Evolutionary conservation across 2,329 filamentous ascomycete species (phyloP).

Genomic region (Fusarium mexicanum): DNA sequence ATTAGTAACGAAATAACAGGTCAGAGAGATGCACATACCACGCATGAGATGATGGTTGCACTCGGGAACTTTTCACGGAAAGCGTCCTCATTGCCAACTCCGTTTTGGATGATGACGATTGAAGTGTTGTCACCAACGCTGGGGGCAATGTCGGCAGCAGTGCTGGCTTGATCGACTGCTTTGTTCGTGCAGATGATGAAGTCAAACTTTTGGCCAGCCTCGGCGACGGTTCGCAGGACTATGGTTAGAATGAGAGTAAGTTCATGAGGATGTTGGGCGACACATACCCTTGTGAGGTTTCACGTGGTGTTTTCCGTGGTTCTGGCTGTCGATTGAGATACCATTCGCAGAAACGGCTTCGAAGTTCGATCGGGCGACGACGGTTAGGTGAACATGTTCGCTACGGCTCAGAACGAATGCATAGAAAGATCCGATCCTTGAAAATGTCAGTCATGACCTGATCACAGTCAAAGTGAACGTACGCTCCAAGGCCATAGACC

Average conservation of each 20-base stretch:
- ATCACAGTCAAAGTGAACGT: constrained; percentile 29
- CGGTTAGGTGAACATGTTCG: constrained; percentile 61
- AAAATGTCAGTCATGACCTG: neutral
- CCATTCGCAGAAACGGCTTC: constrained; percentile 61
- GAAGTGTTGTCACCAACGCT: constrained; percentile 55
- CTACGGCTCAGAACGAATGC: constrained; percentile 61
- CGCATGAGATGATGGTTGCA: constrained; percentile 64
- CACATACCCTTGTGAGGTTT: constrained; percentile 53
- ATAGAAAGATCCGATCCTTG: constrained; percentile 67
- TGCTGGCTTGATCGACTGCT: constrained; percentile 29
- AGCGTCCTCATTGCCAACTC: constrained; percentile 67
- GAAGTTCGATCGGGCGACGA: constrained; percentile 70
- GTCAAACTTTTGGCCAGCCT: constrained; percentile 27
- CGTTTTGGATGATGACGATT: constrained; percentile 70
- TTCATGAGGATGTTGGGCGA: accelerated
- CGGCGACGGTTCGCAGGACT: constrained; percentile 28
- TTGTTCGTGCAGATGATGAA: constrained; percentile 38
- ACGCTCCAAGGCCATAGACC: constrained; percentile 65
- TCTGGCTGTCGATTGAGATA: constrained; percentile 62
- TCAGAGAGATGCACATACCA: constrained; percentile 50
- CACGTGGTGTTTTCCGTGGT: constrained; percentile 65
- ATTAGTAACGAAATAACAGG: neutral
- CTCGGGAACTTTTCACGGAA: constrained; percentile 59
- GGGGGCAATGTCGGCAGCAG: constrained; percentile 40
- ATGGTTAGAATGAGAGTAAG: neutral